Base-by-base conservation (phyloP, 306 rosid species). In the Pueraria montana region DNA sequence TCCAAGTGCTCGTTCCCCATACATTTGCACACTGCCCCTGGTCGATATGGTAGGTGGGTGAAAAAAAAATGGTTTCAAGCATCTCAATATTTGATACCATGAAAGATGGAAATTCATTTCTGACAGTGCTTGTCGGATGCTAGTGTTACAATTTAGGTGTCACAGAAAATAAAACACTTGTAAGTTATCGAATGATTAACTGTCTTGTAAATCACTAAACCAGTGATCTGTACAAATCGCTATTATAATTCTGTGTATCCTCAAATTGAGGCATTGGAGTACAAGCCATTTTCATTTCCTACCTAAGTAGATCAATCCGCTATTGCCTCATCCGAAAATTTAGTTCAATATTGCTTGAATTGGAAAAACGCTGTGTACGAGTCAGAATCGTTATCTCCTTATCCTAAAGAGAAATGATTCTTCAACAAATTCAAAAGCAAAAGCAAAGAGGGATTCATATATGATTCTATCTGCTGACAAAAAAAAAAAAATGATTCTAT, bases 311-410 rank as follows among this genome's bases (percentile, higher is more conserved):
- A 49, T 61, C 34, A 63, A 26, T 52, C 12, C 14, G 1, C 20
- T 69, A 4, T 56, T 40, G n/a, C 1, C 64, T n/a, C 9, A 30
- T 48, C 49, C 36, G 8, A 55, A 64, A 79, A 21, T 45, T 24
- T 50, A 62, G 30, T 76, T 74, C 38, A 79, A 43, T 59, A 50
- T 61, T 86, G 82, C 63, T 66, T 59, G 27, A 66, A 26, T 86
- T 72, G 27, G 46, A 46, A 40, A 68, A 68, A 64, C 71, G 2
- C 13, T 6, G 38, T 7, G 38, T 1, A 17, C 3, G 10, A 49
- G 59, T 86, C 68, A 27, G 26, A 78, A 42, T 52, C 58, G 71
- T 32, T 27, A 50, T 24, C 50, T 52, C 65, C 71, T 45, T 78
- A 62, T 71, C 79, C 48, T 13, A 23, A 64, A 13, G 50, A 82